Conservation (phyloP, 306 rosid genomes). For the Ceratonia siliqua region DNA sequence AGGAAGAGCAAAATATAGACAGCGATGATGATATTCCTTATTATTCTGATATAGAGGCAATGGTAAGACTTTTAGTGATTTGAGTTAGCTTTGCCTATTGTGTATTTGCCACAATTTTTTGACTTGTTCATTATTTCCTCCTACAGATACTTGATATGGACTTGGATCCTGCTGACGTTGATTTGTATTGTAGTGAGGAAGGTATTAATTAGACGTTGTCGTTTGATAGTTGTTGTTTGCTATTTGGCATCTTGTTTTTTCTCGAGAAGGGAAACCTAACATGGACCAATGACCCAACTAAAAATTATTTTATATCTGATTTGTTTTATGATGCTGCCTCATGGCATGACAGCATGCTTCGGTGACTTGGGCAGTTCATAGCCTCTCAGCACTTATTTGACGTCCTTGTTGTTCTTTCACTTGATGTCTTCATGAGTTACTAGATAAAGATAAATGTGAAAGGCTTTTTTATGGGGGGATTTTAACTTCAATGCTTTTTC, state of each 20-base stretch:
- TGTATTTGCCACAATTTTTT: constrained; percentile 1
- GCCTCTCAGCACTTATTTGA: constrained; percentile 7
- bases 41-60: constrained; percentile 92
- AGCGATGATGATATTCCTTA: constrained; percentile 84
- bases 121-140: constrained; percentile 7
- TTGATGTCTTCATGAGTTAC: not conserved
- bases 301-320: constrained; percentile 4
- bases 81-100: constrained; percentile 26
- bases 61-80: constrained; percentile 56
- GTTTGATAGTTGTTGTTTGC: constrained; percentile 1
- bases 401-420: constrained; percentile 1
- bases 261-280: constrained; percentile 20
- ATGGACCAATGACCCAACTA: not conserved
- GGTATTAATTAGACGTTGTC: constrained; percentile 48
- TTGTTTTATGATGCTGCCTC: not conserved
- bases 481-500: constrained; percentile 12
- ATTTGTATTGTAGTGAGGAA: constrained; percentile 60
- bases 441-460: constrained; percentile 1
- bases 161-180: constrained; percentile 82
- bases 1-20: constrained; percentile 52
- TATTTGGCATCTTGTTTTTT: not conserved
- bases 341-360: not conserved
- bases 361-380: constrained; percentile 7
- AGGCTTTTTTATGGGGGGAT: not conserved
- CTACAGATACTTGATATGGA: constrained; percentile 96